phyloP scores from a whole-genome alignment of 169 alveolate genomes.

The Ichthyophthirius multifiliis region DNA sequence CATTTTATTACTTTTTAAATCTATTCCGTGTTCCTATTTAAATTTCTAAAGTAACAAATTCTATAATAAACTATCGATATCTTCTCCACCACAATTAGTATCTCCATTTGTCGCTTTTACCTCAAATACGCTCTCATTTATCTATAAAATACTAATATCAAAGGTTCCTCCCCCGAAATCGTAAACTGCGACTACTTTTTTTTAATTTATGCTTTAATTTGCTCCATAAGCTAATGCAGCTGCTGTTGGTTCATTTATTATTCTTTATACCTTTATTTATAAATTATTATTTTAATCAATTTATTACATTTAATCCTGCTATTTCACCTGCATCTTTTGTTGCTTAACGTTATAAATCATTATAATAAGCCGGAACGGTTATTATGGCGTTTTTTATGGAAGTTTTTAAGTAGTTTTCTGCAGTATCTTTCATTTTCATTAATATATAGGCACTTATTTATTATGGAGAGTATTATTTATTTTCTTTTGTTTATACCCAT shows the following conservation, averaged over 20 bases:
- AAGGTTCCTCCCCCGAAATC: slow-evolving; percentile 99
- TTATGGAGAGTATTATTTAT: slow-evolving; percentile 92
- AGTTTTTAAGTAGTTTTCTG: slow-evolving; percentile 95
- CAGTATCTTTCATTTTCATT: slow-evolving; percentile 96
- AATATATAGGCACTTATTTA: slow-evolving; percentile 96
- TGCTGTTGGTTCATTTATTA: slow-evolving; percentile 99
- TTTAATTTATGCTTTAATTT: slow-evolving; percentile 92
- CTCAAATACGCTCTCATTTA: slow-evolving; percentile 96
- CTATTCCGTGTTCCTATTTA: slow-evolving; percentile 94
- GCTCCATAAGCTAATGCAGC: slow-evolving; percentile 98
- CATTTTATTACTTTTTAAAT: slow-evolving; percentile 92
- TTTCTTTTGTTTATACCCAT: slow-evolving; percentile 96
- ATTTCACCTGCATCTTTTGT: slow-evolving; percentile 99
- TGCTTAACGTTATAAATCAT: slow-evolving; percentile 98
- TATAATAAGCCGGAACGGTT: slow-evolving; percentile 99
- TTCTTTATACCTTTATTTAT: slow-evolving; percentile 90
- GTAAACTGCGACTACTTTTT: slow-evolving; percentile 94
- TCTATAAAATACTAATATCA: slow-evolving; percentile 96
- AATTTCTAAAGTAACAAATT: slow-evolving; percentile 92
- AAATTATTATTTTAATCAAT: neutral
- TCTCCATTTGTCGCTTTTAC: slow-evolving; percentile 99
- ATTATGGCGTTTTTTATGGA: slow-evolving; percentile 96
- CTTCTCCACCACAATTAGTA: slow-evolving; percentile 99
- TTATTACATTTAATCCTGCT: slow-evolving; percentile 96
- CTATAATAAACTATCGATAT: slow-evolving; percentile 94